Base-by-base conservation (phyloP, 352 stramenopile species). In the Phytophthora meadii region DNA sequence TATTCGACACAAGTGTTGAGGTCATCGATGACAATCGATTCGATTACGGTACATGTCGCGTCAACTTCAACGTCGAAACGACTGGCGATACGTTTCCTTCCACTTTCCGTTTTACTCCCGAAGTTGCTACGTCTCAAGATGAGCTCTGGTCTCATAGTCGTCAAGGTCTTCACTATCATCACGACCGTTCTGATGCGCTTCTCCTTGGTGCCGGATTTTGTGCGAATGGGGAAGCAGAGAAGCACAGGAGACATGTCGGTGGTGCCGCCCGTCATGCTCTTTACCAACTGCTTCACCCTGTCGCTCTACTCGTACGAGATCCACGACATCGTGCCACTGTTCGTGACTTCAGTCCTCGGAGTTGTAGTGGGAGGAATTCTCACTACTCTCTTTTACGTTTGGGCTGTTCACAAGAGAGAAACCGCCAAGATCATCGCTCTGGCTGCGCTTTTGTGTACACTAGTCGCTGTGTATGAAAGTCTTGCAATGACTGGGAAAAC, bases 151-250 rank as follows among this genome's bases (percentile, higher is more conserved):
- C 51, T 48, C 25, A 48, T 17, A 3, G 51, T 58, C 27, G 25
- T 48, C 19, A 49, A 60, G 19, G 42, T 60, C n/a, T 42, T 51
- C 30, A 51, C 52, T 10, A 59, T 50, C 40, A 59, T 73, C 44
- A 75, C 65, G 24, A 76, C 72, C 1, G 47, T 75, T 30, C 41
- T 64, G 53, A 66, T 81, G 68, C 57, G 69, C 19, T 48, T 77
- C 28, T 75, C 59, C 28, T 54, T 73, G 11, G 24, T 72, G 37
- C 61, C 61, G 9, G 68, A 67, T 36, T 68, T 72, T 40, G 69
- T 70, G 12, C 61, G 65, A n/a, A 61, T 71, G 48, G 39, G 56
- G 15, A 65, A 64, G 46, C 49, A 60, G 12, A 56, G 65, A 17
- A 60, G 24, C 27, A 76, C 64, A 10, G 64, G 64, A 24, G 53